Evolutionary conservation across 345 rosid genomes (phyloP).

Genomic region (Eucalyptus urophylla): DNA sequence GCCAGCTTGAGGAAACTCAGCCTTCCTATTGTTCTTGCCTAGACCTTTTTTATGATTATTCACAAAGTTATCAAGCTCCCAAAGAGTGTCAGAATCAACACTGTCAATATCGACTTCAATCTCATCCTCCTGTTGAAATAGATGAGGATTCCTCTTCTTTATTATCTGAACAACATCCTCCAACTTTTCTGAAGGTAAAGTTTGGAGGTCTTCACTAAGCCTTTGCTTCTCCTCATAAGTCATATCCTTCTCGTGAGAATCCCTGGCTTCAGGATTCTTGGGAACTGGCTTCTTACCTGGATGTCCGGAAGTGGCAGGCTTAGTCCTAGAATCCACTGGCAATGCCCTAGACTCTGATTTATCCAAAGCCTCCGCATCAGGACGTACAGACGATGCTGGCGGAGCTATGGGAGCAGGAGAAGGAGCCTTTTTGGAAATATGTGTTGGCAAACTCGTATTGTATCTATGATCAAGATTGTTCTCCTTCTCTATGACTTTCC

Average conservation of each 20-base stretch:
- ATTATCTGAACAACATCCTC: constrained; percentile 73
- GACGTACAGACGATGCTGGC: background rate
- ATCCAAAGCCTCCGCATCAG: constrained; percentile 17
- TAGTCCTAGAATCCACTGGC: constrained; percentile 14
- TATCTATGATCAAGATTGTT: constrained; percentile 12
- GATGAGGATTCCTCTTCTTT: constrained; percentile 60
- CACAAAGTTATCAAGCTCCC: constrained; percentile 75
- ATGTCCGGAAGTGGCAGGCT: background rate
- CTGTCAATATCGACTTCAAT: constrained; percentile 84
- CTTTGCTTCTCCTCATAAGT: constrained; percentile 77
- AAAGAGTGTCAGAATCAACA: constrained; percentile 73
- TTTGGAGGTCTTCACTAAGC: constrained; percentile 59
- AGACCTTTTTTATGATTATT: constrained; percentile 26
- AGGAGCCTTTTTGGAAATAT: constrained; percentile 12
- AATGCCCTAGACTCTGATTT: constrained; percentile 30
- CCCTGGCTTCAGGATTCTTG: constrained; percentile 34
- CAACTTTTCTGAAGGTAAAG: constrained; percentile 67
- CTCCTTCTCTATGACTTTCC: constrained; percentile 36
- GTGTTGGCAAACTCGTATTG: constrained; percentile 5
- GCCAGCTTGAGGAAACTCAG: constrained; percentile 18
- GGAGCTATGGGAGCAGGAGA: background rate
- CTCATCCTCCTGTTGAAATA: constrained; percentile 73
- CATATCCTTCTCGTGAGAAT: constrained; percentile 41
- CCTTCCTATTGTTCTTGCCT: constrained; percentile 27
- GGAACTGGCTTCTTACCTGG: constrained; percentile 5